Conservation (phyloP, 371 early-diverging fungal species). For the Syncephalastrum sp. region DNA sequence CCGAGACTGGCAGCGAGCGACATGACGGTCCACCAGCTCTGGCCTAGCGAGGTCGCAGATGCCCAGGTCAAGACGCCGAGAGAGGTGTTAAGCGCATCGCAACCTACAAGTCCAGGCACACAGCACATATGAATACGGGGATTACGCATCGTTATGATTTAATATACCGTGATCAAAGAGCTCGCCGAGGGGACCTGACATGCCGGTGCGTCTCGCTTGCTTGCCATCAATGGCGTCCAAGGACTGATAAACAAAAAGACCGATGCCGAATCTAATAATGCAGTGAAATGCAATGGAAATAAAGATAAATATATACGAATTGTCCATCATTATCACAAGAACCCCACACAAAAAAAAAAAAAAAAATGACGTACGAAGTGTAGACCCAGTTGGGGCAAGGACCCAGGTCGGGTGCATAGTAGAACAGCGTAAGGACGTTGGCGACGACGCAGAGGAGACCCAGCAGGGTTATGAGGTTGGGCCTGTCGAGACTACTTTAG, state of each 20-base stretch:
- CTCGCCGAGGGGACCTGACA: conserved; percentile 93
- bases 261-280: conserved; percentile 60
- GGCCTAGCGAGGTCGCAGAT: conserved; percentile 70
- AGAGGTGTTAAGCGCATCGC: conserved; percentile 89
- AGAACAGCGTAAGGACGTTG: conserved; percentile 70
- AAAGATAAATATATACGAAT: no score
- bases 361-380: conserved; percentile 45
- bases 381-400: conserved; percentile 88
- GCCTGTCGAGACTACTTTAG: conserved; percentile 53
- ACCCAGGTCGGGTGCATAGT: conserved; percentile 77
- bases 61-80: conserved; percentile 61
- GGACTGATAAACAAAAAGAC: conserved; percentile 93
- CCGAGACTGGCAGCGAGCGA: conserved; percentile 59
- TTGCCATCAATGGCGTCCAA: conserved; percentile 98
- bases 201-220: conserved; percentile 94
- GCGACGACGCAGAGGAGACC: conserved; percentile 85
- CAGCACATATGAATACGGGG: conserved; percentile 1
- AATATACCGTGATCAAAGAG: conserved; percentile 84
- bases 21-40: conserved; percentile 74
- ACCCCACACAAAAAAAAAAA: neutral
- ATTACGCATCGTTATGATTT: neutral
- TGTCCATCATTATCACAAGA: no score
- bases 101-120: conserved; percentile 47
- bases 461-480: conserved; percentile 95
- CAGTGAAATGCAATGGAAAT: neutral